These are phyloP conservation scores for Corniculantispora saksenae DNA, from an alignment of 2,329 filamentous ascomycete species.

Conservation along the genomic window DNA sequence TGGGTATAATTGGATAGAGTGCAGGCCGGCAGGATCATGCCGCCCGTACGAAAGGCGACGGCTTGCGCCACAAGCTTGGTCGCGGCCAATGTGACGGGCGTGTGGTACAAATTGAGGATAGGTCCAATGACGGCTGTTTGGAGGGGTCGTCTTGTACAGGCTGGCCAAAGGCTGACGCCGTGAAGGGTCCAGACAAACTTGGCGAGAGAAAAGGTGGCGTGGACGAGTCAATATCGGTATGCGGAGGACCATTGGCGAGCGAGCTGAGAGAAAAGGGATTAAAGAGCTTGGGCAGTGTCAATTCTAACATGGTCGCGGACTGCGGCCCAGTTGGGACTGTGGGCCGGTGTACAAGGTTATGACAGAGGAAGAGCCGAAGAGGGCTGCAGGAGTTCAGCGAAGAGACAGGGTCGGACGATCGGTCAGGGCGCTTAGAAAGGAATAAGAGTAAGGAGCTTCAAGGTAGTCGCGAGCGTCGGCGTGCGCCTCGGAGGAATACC, in stretches of 20 bases:
- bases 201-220: not conserved
- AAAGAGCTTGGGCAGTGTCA: no score
- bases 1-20: not conserved
- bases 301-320: not conserved
- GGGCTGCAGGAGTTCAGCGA: not conserved
- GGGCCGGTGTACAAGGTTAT: not conserved
- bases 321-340: not conserved
- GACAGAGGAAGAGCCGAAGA: not conserved
- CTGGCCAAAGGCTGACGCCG: not conserved
- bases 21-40: constrained; percentile 5
- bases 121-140: not conserved
- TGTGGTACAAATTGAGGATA: not conserved
- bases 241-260: not conserved
- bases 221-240: not conserved
- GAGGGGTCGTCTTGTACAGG: not conserved
- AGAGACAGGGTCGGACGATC: not conserved
- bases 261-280: not conserved
- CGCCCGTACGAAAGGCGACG: not conserved
- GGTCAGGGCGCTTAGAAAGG: not conserved
- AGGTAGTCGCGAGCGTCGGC: not conserved
- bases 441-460: not conserved
- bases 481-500: not conserved
- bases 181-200: not conserved
- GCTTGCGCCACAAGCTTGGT: constrained; percentile 1
- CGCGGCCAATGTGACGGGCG: not conserved